Percentiles rank a stretch among this genome's conserved stretches.
Evolutionary conservation across 2,329 filamentous ascomycete species (phyloP).

Genomic region (Lachnellula subtilissima): DNA sequence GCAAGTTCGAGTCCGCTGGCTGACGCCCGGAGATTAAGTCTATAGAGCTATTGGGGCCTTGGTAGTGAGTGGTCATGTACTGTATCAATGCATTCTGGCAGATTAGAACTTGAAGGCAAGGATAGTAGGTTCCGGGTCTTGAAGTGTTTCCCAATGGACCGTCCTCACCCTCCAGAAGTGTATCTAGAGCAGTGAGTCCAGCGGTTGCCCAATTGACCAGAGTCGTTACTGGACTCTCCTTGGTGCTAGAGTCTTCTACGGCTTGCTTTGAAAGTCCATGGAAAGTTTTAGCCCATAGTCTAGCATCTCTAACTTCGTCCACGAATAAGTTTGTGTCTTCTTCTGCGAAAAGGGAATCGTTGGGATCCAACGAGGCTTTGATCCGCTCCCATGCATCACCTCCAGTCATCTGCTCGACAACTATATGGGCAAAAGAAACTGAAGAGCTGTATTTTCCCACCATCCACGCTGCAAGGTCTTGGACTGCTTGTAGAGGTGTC

Average conservation of each 20-base stretch:
- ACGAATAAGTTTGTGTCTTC: conserved; percentile 96
- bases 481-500: background rate
- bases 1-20: background rate
- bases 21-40: background rate
- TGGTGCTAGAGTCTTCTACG: background rate
- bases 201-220: conserved; percentile 36
- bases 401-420: conserved; percentile 21
- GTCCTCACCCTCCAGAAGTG: conserved; percentile 41
- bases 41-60: background rate
- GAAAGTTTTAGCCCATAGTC: conserved; percentile 55
- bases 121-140: conserved; percentile 60
- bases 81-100: conserved; percentile 17
- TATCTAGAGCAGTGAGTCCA: conserved; percentile 8
- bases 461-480: background rate
- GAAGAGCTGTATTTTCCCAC: background rate
- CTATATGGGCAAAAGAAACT: background rate
- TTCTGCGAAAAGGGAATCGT: conserved; percentile 72
- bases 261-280: conserved; percentile 9
- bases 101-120: conserved; percentile 45
- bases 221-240: conserved; percentile 10
- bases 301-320: conserved; percentile 71
- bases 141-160: conserved; percentile 70
- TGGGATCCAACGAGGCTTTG: conserved; percentile 43
- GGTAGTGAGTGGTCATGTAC: background rate
- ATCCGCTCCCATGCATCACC: conserved; percentile 37